Percentiles rank a stretch among this genome's conserved stretches.
phyloP scores from a whole-genome alignment of 441 rosid genomes.

The Breynia disticha region DNA sequence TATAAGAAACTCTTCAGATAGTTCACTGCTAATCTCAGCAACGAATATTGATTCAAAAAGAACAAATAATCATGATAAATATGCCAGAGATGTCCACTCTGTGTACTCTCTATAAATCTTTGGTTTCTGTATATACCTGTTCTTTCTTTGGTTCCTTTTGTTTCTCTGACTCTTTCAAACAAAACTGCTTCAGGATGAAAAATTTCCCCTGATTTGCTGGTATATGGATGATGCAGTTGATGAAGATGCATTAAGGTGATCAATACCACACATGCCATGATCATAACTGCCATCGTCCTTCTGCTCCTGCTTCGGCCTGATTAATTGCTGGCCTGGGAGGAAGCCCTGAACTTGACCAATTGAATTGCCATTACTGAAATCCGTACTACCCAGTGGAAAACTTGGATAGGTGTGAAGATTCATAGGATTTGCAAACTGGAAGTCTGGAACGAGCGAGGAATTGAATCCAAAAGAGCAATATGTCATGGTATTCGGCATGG shows the following conservation, averaged over 20 bases:
- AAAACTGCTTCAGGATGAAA: slow-evolving; percentile 17
- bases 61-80: no score
- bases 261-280: slow-evolving; percentile 15
- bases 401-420: slow-evolving; percentile 21
- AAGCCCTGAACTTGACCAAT: slow-evolving; percentile 21
- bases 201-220: slow-evolving; percentile 24
- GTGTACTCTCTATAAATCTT: no score
- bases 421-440: slow-evolving; percentile 35
- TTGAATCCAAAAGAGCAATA: slow-evolving; percentile 28
- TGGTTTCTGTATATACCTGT: no score
- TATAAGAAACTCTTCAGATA: no score
- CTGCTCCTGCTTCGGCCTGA: slow-evolving; percentile 38
- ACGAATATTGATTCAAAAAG: no score
- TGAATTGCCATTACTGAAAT: slow-evolving; percentile 16
- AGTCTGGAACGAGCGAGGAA: slow-evolving; percentile 29
- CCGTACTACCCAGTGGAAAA: slow-evolving; percentile 23
- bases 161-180: no score
- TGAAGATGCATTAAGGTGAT: slow-evolving; percentile 24
- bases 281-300: slow-evolving; percentile 29
- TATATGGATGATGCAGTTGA: slow-evolving; percentile 21
- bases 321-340: slow-evolving; percentile 26
- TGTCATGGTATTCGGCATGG: slow-evolving; percentile 24
- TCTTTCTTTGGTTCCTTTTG: no score
- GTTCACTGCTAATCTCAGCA: no score
- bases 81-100: no score